Percentiles rank a stretch among this genome's conserved stretches.
phyloP scores from a whole-genome alignment of 305 asterid species.

The Rubia occidens region DNA sequence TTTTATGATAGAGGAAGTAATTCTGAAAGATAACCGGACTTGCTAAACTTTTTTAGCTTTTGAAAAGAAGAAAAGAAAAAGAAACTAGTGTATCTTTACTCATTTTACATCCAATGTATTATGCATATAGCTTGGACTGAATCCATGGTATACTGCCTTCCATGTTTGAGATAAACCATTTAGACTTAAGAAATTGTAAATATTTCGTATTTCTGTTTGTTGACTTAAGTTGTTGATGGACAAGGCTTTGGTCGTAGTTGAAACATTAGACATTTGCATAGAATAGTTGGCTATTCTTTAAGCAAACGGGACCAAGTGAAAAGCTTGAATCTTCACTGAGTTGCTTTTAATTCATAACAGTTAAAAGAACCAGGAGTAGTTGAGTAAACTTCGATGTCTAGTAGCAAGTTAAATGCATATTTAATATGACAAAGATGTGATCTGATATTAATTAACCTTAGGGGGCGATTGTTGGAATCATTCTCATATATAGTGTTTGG shows the following conservation, averaged over 20 bases:
- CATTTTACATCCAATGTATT: background rate
- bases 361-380: background rate
- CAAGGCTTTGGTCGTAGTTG: background rate
- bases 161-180: background rate
- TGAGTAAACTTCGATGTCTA: background rate
- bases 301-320: background rate
- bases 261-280: background rate
- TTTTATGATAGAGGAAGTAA: background rate
- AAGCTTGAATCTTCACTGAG: slow-evolving; percentile 5
- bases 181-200: background rate
- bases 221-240: background rate
- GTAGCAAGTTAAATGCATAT: background rate
- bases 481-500: too few relatives aligned
- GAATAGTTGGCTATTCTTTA: background rate
- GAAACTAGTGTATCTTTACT: background rate
- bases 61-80: too few relatives aligned
- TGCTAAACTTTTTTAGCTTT: background rate
- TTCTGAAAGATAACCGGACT: background rate
- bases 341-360: background rate
- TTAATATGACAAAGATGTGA: background rate
- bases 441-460: background rate
- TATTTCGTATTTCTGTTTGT: background rate
- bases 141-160: background rate
- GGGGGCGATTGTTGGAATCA: too few relatives aligned
- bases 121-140: background rate